Evolutionary conservation across 2,329 filamentous ascomycete species (phyloP).

Genomic region (Fusarium ramigenum): DNA sequence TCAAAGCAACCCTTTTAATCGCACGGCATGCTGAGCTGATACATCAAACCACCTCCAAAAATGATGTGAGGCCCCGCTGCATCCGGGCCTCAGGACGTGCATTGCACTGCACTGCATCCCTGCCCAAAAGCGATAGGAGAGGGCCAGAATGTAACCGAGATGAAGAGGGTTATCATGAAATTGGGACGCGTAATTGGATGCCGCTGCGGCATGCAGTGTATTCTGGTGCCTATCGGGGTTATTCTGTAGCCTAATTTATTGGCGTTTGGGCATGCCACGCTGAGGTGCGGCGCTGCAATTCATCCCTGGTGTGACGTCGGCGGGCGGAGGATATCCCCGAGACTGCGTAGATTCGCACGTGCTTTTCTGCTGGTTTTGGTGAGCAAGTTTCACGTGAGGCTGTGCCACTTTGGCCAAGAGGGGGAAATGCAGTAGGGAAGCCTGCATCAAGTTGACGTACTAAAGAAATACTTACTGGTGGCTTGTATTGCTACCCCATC

Average conservation of each 20-base stretch:
- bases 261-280: constrained; percentile 29
- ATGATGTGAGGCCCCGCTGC: constrained; percentile 5
- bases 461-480: not conserved
- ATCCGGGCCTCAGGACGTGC: constrained; percentile 21
- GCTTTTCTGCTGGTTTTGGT: not conserved
- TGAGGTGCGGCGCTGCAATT: not conserved
- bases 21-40: not conserved
- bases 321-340: not conserved
- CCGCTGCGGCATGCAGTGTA: not conserved
- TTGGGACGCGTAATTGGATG: constrained; percentile 10
- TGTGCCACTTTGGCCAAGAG: not conserved
- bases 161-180: not conserved
- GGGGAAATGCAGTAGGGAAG: too few relatives aligned
- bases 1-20: constrained; percentile 19
- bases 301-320: not conserved
- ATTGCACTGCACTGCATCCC: not conserved
- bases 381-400: not conserved
- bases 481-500: too few relatives aligned
- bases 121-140: not conserved
- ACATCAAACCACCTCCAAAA: constrained; percentile 30
- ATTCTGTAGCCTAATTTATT: constrained; percentile 14
- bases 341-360: not conserved
- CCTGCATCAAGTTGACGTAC: too few relatives aligned
- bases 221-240: not conserved
- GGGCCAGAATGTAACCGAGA: not conserved